Evolutionary conservation across 1,284 basidiomycete species (phyloP).

Genomic region (Pseudozyma flocculosa): DNA sequence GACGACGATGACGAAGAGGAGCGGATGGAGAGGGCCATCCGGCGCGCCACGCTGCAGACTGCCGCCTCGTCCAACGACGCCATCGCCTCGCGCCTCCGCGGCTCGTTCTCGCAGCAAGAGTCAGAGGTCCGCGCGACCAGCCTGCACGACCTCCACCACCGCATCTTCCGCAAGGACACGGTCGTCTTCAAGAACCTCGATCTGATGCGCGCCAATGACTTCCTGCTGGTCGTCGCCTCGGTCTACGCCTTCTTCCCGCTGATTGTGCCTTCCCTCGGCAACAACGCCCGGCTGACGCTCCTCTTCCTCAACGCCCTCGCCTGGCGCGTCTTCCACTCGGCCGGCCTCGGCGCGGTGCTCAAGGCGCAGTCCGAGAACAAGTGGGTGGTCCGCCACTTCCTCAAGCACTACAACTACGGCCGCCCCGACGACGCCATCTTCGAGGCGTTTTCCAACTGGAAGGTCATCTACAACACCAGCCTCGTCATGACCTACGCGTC

Average conservation of each 20-base stretch:
- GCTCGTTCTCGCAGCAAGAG: neutral
- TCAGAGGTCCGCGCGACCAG: constrained; percentile 14
- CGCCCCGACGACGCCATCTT: constrained; percentile 62
- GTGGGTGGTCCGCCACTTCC: constrained; percentile 87
- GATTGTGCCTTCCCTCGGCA: constrained; percentile 31
- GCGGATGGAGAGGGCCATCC: constrained; percentile 3
- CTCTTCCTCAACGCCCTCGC: constrained; percentile 78
- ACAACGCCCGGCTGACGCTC: constrained; percentile 62
- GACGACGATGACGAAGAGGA: constrained; percentile 12
- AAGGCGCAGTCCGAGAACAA: constrained; percentile 80
- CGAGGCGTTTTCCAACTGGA: constrained; percentile 95
- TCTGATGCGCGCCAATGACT: constrained; percentile 72
- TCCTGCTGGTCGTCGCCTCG: constrained; percentile 67
- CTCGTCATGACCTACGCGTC: constrained; percentile 82
- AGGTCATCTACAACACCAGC: constrained; percentile 85
- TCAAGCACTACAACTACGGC: constrained; percentile 68
- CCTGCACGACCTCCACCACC: constrained; percentile 86
- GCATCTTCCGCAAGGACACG: constrained; percentile 85
- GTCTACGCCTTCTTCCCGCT: constrained; percentile 64
- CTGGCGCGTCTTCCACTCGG: constrained; percentile 86
- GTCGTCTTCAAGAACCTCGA: constrained; percentile 82
- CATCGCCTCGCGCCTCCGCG: constrained; percentile 11
- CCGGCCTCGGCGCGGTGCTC: constrained; percentile 81
- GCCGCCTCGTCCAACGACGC: constrained; percentile 32
- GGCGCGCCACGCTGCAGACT: constrained; percentile 11